Base-by-base conservation (phyloP, 1,139 yeast genomes). In the Zygoascus meyerae region DNA sequence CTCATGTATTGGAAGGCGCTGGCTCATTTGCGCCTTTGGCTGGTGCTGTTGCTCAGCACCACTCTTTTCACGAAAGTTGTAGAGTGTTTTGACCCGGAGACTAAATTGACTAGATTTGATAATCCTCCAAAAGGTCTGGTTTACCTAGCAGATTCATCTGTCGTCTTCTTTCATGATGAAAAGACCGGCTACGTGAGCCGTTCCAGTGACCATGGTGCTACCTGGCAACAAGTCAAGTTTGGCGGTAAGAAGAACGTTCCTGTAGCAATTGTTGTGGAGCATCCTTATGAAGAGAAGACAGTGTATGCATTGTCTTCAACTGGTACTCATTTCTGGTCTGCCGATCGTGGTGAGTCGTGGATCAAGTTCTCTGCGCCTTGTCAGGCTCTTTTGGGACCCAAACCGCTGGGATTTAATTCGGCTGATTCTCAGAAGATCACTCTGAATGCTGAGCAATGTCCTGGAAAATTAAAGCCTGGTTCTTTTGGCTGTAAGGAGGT, bases 261-360 rank as follows among this genome's bases (percentile, higher is more conserved):
- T 5, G 59, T 72, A 1, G 48, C 60, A 0, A 47, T 48, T 2
- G 48, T 80, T 21, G 60, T 68, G 39, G 63, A 74, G 40, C 84
- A 79, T 58, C 73, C 75, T 1, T 67, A 67, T 46, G 64, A 71
- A 51, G 66, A 65, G 29, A 63, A 70, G 1, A 62, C 81, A 41
- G 92, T 83, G 0, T 74, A 79, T 58, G 79, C 76, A 1, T 62
- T 79, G 48, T 66, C 81, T 1, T 40, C 52, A 0, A 52, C 63
- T 0, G 61, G 62, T n/a, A 55, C 59, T 1, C 84, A 79, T 31
- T 82, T 64, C 54, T 66, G 72, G 18, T 77, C 92, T 5, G 64
- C 60, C 21, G 83, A 84, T 59, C 66, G 69, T 48, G 94, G 92
- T 26, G 63, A 69, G 34, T 59, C 74, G 1, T 85, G 92, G 92